Evolutionary conservation across 805 yeast species (phyloP), one percentile per base, ranked within the genome.

Genomic region (Yamadazyma laniorum): DNA sequence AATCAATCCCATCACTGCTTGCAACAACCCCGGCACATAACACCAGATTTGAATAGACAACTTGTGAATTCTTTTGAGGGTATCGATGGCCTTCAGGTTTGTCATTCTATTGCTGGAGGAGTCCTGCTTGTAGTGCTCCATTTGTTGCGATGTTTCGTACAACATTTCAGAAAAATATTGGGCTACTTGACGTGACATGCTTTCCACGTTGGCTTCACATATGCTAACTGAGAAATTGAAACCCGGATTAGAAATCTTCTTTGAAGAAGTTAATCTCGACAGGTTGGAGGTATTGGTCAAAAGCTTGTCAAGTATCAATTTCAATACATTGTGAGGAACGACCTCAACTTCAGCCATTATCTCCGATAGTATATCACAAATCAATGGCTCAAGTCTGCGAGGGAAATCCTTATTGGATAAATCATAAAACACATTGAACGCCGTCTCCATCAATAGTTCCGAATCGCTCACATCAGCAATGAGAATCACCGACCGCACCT

Each of bases 131-230:
- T 43, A 51, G 11, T 49, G 50, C n/a, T 57, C 59, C 12, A 34
- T 32, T 40, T 52, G 19, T 45, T 56, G 47, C 5, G 62, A 50
- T 12, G 70, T 68, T 27, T 78, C 84, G 50, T 80, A 80, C 7
- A 88, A 56, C 42, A 79, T 69, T 50, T 88, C 95, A 0, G 95
- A 81, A 46, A 87, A 85, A 48, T 81, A 82, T 53, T 82, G 89
- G 3, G 95, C 83, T 23, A 86, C 67, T 44, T 79, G 78, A 46
- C 95, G 74, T 12, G 91, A 77, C 72, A 89, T 70, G 44, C 88
- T 70, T 45, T 85, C 95, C 1, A 79, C 58, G 48, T 85, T 85
- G 1, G 77, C 65, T 40, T 77, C 80, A 53, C 95, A 87, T 3
- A 89, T 72, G 11, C 75, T 67, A 25, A 82, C 55, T 5, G 89